Evolutionary conservation across 2,329 filamentous ascomycete species (phyloP).

Genomic region (Colletotrichum horii): DNA sequence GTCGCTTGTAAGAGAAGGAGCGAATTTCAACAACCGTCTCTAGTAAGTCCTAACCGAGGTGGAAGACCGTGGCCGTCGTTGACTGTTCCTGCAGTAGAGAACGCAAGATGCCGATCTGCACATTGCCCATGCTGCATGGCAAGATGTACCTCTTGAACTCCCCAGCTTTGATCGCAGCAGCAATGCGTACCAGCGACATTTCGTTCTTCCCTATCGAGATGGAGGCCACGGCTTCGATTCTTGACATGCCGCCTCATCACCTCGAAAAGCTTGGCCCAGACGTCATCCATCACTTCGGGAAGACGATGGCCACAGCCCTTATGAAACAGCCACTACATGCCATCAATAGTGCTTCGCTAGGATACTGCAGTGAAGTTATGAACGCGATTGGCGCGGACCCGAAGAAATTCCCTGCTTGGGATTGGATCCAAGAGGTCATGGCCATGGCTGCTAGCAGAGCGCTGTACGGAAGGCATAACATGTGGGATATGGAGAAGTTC

Average conservation of each 20-base stretch:
- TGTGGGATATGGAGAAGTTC: constrained; percentile 17
- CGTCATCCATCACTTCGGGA: constrained; percentile 38
- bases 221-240: constrained; percentile 39
- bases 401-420: constrained; percentile 36
- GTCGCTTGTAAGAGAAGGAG: constrained; percentile 40
- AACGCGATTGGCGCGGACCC: constrained; percentile 27
- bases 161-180: constrained; percentile 42
- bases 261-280: constrained; percentile 25
- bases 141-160: constrained; percentile 51
- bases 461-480: constrained; percentile 49
- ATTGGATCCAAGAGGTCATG: constrained; percentile 42
- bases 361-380: constrained; percentile 33
- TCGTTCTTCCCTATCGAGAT: constrained; percentile 48
- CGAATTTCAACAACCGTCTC: constrained; percentile 40
- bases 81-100: constrained; percentile 23
- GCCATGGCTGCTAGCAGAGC: constrained; percentile 41
- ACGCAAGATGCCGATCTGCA: constrained; percentile 40
- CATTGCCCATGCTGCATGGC: constrained; percentile 46
- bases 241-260: constrained; percentile 36
- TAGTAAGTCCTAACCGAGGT: constrained; percentile 34
- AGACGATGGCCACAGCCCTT: constrained; percentile 38
- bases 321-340: constrained; percentile 34
- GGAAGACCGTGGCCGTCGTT: not conserved
- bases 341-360: constrained; percentile 40
- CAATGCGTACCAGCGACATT: constrained; percentile 46